A percentile compares a stretch with the other conserved stretches of the same genome.
These are phyloP conservation scores for Angomonas deanei DNA, from an alignment of 208 protist species.

Conservation along the genomic window DNA sequence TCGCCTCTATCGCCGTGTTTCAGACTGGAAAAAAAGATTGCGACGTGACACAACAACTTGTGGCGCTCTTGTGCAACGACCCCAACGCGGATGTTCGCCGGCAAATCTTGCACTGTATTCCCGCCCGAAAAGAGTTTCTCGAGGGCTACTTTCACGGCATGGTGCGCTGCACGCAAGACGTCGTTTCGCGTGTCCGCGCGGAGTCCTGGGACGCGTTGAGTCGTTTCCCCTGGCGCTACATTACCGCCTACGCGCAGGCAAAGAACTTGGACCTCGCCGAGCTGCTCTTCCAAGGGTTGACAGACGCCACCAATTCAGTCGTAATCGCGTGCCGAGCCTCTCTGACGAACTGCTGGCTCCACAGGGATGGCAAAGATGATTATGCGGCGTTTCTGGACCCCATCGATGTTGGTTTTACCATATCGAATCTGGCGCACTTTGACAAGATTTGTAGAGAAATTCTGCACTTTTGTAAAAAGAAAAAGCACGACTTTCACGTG, in stretches of 20 bases:
- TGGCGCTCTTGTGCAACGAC: conserved; percentile 78
- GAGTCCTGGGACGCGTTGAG: conserved; percentile 84
- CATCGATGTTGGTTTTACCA: conserved; percentile 37
- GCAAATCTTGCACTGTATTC: conserved; percentile 65
- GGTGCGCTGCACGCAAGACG: conserved; percentile 65
- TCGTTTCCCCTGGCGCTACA: conserved; percentile 80
- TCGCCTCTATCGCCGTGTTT: conserved; percentile 63
- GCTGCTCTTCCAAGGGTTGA: conserved; percentile 52
- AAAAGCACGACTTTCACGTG: conserved; percentile 40
- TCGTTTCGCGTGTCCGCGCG: conserved; percentile 68
- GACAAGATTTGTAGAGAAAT: conserved; percentile 58
- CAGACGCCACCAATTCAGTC: conserved; percentile 62
- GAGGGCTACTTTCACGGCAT: conserved; percentile 87
- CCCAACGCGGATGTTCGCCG: conserved; percentile 73
- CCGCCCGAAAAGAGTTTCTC: conserved; percentile 77
- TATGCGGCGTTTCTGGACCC: conserved; percentile 59
- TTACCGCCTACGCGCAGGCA: conserved; percentile 62
- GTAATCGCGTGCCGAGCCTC: conserved; percentile 68
- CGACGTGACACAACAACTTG: conserved; percentile 85
- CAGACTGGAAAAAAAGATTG: conserved; percentile 79
- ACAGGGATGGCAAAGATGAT: conserved; percentile 70
- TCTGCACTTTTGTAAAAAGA: conserved; percentile 46
- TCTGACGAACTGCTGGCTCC: conserved; percentile 80
- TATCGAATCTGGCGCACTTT: conserved; percentile 39
- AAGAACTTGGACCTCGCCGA: conserved; percentile 50